A percentile compares a stretch with the other conserved stretches of the same genome.
Evolutionary conservation across 208 protist species (phyloP).

Genomic region (Crithidia expoeki): DNA sequence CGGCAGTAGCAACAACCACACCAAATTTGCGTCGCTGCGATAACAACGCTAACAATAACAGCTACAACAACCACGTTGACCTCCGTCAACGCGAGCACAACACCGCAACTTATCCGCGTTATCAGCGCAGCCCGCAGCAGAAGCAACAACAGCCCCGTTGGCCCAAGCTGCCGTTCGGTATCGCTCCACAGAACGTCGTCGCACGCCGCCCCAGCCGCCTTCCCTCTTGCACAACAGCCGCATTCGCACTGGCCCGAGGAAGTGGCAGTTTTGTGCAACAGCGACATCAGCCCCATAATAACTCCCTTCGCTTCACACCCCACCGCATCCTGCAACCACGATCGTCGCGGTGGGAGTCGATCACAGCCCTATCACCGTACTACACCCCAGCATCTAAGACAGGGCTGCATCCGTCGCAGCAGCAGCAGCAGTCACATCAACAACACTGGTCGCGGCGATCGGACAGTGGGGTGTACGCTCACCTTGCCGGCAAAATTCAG

Average conservation of each 20-base stretch:
- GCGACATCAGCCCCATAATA: not conserved
- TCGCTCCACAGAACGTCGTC: not conserved
- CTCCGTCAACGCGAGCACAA: not conserved
- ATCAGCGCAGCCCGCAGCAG: not conserved
- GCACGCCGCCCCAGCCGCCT: not conserved
- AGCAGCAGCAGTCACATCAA: not conserved
- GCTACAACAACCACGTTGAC: not conserved
- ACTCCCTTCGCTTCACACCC: not conserved
- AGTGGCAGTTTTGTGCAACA: not conserved
- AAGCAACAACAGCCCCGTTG: not conserved
- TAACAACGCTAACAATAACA: not conserved
- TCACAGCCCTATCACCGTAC: slow-evolving; percentile 12
- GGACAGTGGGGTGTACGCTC: slow-evolving; percentile 1
- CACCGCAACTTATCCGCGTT: not conserved
- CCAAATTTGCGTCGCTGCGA: not conserved
- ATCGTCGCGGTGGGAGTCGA: slow-evolving; percentile 8
- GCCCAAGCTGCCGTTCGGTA: not conserved
- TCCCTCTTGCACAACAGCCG: not conserved
- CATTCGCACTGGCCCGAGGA: not conserved
- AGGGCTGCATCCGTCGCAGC: not conserved
- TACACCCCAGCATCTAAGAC: not conserved
- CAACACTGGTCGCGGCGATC: not conserved
- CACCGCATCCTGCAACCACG: not conserved
- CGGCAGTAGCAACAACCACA: not conserved
- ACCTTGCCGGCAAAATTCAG: not conserved